Evolutionary conservation across 1,284 basidiomycete species (phyloP).

Genomic region (Puccinia novopanici): DNA sequence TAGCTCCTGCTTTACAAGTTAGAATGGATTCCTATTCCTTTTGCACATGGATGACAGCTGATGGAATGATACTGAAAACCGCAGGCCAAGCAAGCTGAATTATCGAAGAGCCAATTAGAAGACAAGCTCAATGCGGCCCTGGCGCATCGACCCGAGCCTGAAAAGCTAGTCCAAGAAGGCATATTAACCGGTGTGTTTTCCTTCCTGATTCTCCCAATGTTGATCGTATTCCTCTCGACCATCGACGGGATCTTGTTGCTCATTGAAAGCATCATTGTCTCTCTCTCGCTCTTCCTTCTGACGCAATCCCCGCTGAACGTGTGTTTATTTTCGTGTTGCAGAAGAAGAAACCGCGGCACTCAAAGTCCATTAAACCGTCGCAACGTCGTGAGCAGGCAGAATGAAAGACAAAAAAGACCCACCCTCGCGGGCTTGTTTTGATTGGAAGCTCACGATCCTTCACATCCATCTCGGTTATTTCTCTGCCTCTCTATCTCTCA

Average conservation of each 20-base stretch:
- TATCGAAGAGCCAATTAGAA: conserved; percentile 71
- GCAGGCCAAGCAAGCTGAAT: conserved; percentile 68
- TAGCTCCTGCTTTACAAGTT: conserved; percentile 34
- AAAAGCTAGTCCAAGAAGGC: conserved; percentile 72
- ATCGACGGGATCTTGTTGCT: neutral
- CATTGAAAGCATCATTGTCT: neutral
- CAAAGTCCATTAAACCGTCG: neutral
- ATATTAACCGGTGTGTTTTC: conserved; percentile 65
- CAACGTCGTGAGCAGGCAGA: neutral
- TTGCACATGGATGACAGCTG: conserved; percentile 54
- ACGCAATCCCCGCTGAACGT: neutral
- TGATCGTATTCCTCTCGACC: no score
- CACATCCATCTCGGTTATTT: neutral
- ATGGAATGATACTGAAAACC: conserved; percentile 60
- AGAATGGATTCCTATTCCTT: conserved; percentile 7
- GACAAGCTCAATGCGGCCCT: conserved; percentile 72
- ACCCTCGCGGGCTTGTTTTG: neutral
- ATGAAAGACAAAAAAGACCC: neutral
- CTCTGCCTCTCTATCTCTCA: no score
- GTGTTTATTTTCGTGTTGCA: neutral
- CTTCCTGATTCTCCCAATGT: neutral
- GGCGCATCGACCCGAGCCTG: conserved; percentile 68
- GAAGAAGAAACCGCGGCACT: conserved; percentile 18
- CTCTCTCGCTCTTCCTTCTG: neutral
- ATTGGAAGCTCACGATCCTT: neutral